Conservation (phyloP, 2,329 filamentous ascomycete genomes). For the Sarocladiaceae sp. region DNA sequence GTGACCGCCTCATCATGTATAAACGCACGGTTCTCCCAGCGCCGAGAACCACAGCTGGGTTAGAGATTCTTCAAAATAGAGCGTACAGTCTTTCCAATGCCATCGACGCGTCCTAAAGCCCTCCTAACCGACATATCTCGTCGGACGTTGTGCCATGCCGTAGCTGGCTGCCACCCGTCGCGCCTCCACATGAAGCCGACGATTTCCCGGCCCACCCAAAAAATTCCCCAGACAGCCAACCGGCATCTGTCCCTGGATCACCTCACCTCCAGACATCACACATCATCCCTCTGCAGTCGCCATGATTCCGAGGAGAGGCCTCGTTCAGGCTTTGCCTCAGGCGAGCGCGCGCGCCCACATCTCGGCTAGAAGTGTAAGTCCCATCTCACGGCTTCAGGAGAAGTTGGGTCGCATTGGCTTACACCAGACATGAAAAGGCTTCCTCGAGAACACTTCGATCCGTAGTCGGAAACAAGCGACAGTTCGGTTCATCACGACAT, state of each 20-base stretch:
- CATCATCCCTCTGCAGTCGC: conserved; percentile 18
- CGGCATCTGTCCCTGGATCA: conserved; percentile 10
- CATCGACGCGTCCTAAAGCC: too few relatives aligned
- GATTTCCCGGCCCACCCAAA: conserved; percentile 27
- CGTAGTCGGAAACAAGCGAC: conserved; percentile 27
- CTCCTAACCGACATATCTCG: too few relatives aligned
- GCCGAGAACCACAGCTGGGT: background rate
- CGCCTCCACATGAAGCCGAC: conserved; percentile 18
- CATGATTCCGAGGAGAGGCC: conserved; percentile 41
- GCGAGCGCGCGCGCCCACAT: conserved; percentile 17
- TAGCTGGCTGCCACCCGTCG: background rate
- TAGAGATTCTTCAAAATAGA: background rate
- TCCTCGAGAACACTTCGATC: conserved; percentile 20
- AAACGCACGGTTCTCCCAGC: background rate
- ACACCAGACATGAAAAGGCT: conserved; percentile 3
- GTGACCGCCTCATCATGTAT: background rate
- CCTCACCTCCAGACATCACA: conserved; percentile 16
- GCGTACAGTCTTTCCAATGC: background rate
- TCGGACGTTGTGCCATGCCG: background rate
- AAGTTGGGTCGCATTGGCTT: background rate
- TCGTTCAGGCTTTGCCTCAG: conserved; percentile 32
- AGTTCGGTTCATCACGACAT: conserved; percentile 27
- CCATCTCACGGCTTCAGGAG: background rate
- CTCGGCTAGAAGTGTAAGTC: background rate
- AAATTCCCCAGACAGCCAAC: conserved; percentile 22